A percentile compares a stretch with the other conserved stretches of the same genome.
These are phyloP conservation scores for Prunus padus DNA, from an alignment of 306 rosid genomes.

Conservation along the genomic window DNA sequence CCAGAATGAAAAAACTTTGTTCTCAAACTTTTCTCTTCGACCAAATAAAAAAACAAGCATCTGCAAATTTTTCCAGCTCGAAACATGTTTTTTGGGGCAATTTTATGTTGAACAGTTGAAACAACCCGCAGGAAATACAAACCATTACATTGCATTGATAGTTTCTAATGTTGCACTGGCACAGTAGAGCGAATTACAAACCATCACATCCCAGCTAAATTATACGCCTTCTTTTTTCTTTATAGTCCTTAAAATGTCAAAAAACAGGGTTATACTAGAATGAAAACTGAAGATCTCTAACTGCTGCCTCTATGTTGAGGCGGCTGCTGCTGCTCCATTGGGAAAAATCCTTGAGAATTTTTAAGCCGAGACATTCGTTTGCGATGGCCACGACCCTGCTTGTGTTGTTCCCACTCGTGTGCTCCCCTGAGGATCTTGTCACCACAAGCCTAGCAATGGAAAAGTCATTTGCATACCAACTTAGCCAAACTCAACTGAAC, in stretches of 20 bases:
- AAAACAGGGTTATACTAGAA: background rate
- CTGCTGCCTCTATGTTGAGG: conserved; percentile 12
- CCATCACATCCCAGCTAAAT: background rate
- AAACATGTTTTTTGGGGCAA: too few species aligned
- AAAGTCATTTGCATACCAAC: background rate
- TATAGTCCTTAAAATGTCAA: background rate
- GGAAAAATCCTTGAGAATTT: conserved; percentile 36
- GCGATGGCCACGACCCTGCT: conserved; percentile 71
- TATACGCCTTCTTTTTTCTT: background rate
- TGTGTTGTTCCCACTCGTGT: conserved; percentile 93
- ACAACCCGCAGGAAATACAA: too few species aligned
- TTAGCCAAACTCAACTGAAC: conserved; percentile 5
- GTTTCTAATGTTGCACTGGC: background rate
- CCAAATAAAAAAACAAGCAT: too few species aligned
- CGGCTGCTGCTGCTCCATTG: conserved; percentile 25
- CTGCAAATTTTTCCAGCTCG: too few species aligned
- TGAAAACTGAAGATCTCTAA: conserved; percentile 5
- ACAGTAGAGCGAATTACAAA: background rate
- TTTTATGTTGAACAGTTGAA: too few species aligned
- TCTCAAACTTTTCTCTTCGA: too few species aligned
- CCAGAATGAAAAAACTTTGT: too few species aligned
- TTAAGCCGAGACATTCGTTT: conserved; percentile 63
- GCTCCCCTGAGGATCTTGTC: conserved; percentile 76
- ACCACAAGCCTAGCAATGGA: conserved; percentile 68
- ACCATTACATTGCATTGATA: too few species aligned